A percentile compares a stretch with the other conserved stretches of the same genome.
Conservation (phyloP, 208 protist species). For the Angomonas ambiguus region DNA sequence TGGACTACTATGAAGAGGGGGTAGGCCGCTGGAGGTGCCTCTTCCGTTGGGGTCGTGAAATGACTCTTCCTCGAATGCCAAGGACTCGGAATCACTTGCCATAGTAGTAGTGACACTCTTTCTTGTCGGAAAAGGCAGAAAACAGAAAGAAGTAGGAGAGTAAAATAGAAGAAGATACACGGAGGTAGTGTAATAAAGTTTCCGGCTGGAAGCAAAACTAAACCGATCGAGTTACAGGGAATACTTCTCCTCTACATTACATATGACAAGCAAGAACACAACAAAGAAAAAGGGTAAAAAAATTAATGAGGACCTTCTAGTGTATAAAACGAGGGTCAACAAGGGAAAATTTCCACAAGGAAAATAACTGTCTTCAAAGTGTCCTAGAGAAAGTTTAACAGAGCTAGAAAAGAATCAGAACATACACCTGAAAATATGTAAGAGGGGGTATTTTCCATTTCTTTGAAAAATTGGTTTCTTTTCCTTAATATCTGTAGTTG, state of each 20-base stretch:
- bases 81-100: conserved; percentile 47
- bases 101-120: not conserved
- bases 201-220: too few relatives aligned
- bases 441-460: too few relatives aligned
- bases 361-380: too few relatives aligned
- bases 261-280: too few relatives aligned
- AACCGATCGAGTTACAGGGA: too few relatives aligned
- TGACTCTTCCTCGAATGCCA: conserved; percentile 39
- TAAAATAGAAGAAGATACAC: too few relatives aligned
- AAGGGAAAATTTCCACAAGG: not conserved
- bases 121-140: not conserved
- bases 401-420: too few relatives aligned
- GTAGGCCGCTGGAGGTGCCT: not conserved
- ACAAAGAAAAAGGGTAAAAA: conserved; percentile 7
- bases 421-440: too few relatives aligned
- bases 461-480: not conserved
- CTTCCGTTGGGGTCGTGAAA: conserved; percentile 5
- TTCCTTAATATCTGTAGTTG: conserved; percentile 14
- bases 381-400: too few relatives aligned
- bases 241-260: too few relatives aligned
- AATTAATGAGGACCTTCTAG: conserved; percentile 1
- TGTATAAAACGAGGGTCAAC: conserved; percentile 1
- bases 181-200: too few relatives aligned
- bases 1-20: not conserved
- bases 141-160: too few relatives aligned